These are phyloP conservation scores for Evernia prunastri DNA, from an alignment of 495 filamentous ascomycete genomes.

Conservation along the genomic window DNA sequence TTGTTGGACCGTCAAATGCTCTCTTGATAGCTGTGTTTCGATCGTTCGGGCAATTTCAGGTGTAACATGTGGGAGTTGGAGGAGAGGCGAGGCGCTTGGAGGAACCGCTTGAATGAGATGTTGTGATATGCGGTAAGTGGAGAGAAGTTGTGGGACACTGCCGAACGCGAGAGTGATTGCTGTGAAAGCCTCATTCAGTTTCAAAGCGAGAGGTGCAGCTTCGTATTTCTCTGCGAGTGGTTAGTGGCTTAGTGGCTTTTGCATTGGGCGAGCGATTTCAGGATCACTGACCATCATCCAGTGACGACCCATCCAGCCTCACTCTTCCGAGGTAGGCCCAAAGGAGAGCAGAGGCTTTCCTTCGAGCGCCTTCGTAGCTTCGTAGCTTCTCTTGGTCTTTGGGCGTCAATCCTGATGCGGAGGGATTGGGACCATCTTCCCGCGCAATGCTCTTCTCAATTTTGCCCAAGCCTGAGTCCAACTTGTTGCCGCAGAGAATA, in stretches of 20 bases:
- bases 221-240: slow-evolving; percentile 55
- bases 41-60: slow-evolving; percentile 63
- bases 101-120: slow-evolving; percentile 83
- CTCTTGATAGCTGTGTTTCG: slow-evolving; percentile 64
- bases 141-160: slow-evolving; percentile 71
- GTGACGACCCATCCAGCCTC: slow-evolving; percentile 61
- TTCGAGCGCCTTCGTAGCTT: slow-evolving; percentile 61
- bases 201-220: slow-evolving; percentile 76
- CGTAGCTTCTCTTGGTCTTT: slow-evolving; percentile 66
- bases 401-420: slow-evolving; percentile 52
- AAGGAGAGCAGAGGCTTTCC: slow-evolving; percentile 81
- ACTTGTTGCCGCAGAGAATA: slow-evolving; percentile 62
- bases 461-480: slow-evolving; percentile 68
- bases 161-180: slow-evolving; percentile 83
- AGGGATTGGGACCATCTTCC: slow-evolving; percentile 43
- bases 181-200: slow-evolving; percentile 76
- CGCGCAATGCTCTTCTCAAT: slow-evolving; percentile 71
- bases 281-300: slow-evolving; percentile 62
- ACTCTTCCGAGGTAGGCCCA: slow-evolving; percentile 93
- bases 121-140: slow-evolving; percentile 76
- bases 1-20: slow-evolving; percentile 70
- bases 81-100: slow-evolving; percentile 74
- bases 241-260: slow-evolving; percentile 17
- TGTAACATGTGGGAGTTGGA: slow-evolving; percentile 88
- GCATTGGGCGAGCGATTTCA: not conserved